Conservation (phyloP, 2,329 filamentous ascomycete genomes). For the Penicillium sp. region DNA sequence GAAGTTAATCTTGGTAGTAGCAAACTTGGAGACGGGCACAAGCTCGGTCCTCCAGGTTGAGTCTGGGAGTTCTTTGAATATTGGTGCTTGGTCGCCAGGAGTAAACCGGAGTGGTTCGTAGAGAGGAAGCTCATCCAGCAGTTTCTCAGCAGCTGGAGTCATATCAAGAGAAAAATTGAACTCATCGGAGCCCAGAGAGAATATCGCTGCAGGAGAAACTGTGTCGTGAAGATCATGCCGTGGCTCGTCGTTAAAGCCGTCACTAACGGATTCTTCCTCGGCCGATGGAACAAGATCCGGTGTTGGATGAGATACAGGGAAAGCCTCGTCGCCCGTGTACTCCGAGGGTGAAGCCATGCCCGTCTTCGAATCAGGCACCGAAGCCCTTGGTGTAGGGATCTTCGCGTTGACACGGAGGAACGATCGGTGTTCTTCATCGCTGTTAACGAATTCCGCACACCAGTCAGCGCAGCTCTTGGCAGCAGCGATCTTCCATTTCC, state of each 20-base stretch:
- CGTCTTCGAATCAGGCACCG: slow-evolving; percentile 27
- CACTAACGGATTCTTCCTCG: slow-evolving; percentile 57
- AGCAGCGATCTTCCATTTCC: slow-evolving; percentile 85
- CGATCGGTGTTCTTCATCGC: slow-evolving; percentile 61
- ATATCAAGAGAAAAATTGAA: slow-evolving; percentile 74
- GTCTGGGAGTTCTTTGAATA: slow-evolving; percentile 64
- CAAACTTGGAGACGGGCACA: slow-evolving; percentile 80
- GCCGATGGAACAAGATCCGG: slow-evolving; percentile 66
- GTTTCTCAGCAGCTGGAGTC: slow-evolving; percentile 70
- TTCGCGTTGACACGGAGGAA: slow-evolving; percentile 63
- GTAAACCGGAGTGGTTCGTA: slow-evolving; percentile 62
- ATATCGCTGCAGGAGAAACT: slow-evolving; percentile 70
- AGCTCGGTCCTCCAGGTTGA: slow-evolving; percentile 72
- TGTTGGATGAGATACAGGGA: slow-evolving; percentile 51
- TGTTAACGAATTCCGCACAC: slow-evolving; percentile 77
- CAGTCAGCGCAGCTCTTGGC: slow-evolving; percentile 77
- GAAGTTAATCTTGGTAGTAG: slow-evolving; percentile 74
- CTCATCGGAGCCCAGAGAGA: slow-evolving; percentile 76
- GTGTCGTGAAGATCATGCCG: slow-evolving; percentile 44
- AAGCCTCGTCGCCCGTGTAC: slow-evolving; percentile 32
- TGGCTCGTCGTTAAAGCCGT: slow-evolving; percentile 47
- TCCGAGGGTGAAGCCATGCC: slow-evolving; percentile 34
- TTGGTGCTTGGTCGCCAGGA: slow-evolving; percentile 57
- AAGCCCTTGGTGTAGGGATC: slow-evolving; percentile 28
- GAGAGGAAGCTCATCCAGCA: slow-evolving; percentile 77